phyloP scores from a whole-genome alignment of 1,284 basidiomycete species.

The Apiotrichum gamsii region DNA sequence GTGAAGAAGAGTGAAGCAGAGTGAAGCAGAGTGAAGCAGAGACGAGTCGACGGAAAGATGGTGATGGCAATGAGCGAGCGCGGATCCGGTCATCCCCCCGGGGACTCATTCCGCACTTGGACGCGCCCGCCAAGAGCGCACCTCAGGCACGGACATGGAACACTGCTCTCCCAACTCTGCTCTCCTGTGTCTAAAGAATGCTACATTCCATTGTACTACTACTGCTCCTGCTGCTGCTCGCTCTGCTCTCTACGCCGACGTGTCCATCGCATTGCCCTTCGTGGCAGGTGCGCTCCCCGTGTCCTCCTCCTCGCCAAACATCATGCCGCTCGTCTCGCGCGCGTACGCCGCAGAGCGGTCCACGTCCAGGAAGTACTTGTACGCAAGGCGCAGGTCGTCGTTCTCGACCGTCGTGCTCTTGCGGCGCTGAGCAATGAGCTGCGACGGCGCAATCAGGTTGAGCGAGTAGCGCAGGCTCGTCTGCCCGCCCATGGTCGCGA shows the following conservation, averaged over 20 bases:
- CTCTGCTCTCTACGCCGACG: constrained; percentile 4
- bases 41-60: too few species aligned
- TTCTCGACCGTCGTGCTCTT: constrained; percentile 71
- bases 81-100: too few species aligned
- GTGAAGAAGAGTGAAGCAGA: background rate
- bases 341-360: constrained; percentile 91
- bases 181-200: too few species aligned
- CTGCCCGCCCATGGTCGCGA: constrained; percentile 77
- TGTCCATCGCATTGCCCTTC: constrained; percentile 7
- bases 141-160: too few species aligned
- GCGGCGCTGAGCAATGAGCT: constrained; percentile 72
- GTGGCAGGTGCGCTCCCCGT: background rate
- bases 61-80: too few species aligned
- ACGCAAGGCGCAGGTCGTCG: constrained; percentile 75
- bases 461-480: constrained; percentile 85
- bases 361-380: constrained; percentile 90
- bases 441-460: constrained; percentile 85
- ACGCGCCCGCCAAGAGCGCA: too few species aligned
- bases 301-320: constrained; percentile 45
- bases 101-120: too few species aligned
- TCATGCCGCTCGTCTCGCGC: constrained; percentile 66
- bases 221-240: background rate
- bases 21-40: too few species aligned
- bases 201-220: too few species aligned
- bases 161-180: too few species aligned